A percentile compares a stretch with the other conserved stretches of the same genome.
Conservation (phyloP, 257 asterid genomes). For the Nicotiana sylvestris region DNA sequence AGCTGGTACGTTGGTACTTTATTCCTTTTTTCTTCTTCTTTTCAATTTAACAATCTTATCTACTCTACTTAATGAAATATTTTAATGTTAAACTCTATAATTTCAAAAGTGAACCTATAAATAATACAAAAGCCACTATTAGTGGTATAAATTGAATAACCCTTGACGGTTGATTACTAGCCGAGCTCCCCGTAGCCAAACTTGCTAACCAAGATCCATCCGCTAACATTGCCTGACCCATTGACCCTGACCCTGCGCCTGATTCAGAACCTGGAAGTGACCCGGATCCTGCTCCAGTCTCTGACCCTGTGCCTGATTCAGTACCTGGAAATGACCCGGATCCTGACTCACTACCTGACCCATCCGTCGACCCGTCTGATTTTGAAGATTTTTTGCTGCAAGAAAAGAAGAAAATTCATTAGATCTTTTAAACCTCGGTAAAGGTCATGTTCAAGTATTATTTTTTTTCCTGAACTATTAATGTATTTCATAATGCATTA, state of each 20-base stretch:
- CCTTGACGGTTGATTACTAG: constrained; percentile 14
- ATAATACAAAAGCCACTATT: constrained; percentile 21
- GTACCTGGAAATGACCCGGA: constrained; percentile 7
- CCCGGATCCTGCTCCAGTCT: neutral
- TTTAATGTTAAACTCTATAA: constrained; percentile 4
- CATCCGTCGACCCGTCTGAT: constrained; percentile 26
- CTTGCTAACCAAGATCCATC: constrained; percentile 76
- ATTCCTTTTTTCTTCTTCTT: neutral
- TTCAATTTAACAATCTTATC: neutral
- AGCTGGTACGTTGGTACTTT: neutral
- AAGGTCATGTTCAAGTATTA: neutral
- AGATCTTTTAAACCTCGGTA: neutral
- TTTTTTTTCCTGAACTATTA: neutral
- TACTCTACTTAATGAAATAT: neutral
- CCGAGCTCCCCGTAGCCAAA: constrained; percentile 59
- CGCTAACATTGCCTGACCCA: constrained; percentile 46
- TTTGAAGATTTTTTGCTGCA: constrained; percentile 41
- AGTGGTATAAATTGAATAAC: constrained; percentile 18
- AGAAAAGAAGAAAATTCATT: neutral
- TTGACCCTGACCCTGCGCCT: constrained; percentile 19
- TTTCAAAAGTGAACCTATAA: constrained; percentile 14
- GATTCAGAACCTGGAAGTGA: constrained; percentile 20
- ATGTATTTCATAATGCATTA: neutral
- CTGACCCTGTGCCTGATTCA: constrained; percentile 24
- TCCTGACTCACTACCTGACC: constrained; percentile 22